Base-by-base conservation (phyloP, 2,329 filamentous ascomycete genomes). In the Aspergillus eucalypticola region DNA sequence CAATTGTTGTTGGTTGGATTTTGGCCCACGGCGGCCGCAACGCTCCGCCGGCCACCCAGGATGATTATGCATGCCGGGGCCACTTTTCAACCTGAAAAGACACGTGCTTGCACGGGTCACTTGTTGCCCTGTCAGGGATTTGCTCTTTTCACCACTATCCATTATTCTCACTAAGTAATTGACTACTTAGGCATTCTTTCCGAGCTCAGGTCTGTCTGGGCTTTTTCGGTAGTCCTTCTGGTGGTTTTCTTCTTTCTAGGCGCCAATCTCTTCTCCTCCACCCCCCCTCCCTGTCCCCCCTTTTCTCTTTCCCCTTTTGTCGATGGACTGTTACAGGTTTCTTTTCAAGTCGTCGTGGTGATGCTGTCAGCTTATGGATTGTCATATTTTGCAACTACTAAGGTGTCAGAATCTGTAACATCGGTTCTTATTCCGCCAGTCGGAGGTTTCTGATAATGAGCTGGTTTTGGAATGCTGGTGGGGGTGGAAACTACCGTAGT, bases 81-180 rank as follows among this genome's bases (percentile, higher is more conserved):
- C 29, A 53, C 50, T 38, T 38, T 8, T 27, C 15, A 25, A 25
- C 17, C 27, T 50, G 25, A 29, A 46, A 32, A 39, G 49, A 55
- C 54, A 62, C 60, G 58, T 62, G 60, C 57, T 25, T 58, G 58
- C 60, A 62, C 60, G 50, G 60, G 46, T 60, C 60, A 60, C 60
- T 51, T 41, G 41, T 39, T 62, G 60, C 49, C 58, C 60, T 62
- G 60, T 44, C 53, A 32, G 53, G 10, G 41, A 42, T 19, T n/a
- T n/a, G 17, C 17, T 42, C 51, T 53, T 17, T 21, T 21, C 6
- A 44, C 13, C 13, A 44, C 41, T 21, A 44, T 21, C 19, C 15
- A n/a, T 27, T 8, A 23, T 23, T 23, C 42, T n/a, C 44, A 48
- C 44, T 17, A 49, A 49, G 3, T 27, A 13, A 2, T n/a, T 3